phyloP scores from a whole-genome alignment of 495 filamentous ascomycete species.

The Podospora tetraspora region DNA sequence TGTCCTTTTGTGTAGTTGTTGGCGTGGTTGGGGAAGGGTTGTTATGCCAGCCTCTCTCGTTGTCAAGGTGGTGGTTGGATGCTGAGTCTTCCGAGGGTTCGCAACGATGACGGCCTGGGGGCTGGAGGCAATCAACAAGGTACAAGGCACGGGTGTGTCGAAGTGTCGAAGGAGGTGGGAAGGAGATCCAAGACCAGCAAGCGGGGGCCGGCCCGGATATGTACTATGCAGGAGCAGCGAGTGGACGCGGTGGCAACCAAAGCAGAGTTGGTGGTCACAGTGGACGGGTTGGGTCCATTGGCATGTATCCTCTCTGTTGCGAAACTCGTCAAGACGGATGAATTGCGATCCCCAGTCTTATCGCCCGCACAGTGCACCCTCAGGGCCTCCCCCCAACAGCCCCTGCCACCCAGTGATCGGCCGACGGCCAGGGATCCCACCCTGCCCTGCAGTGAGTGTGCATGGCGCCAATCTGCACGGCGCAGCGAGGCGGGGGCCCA shows the following conservation, averaged over 20 bases:
- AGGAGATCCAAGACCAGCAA: background rate
- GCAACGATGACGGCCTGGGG: background rate
- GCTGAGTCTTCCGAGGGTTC: slow-evolving; percentile 9
- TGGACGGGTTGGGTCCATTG: background rate
- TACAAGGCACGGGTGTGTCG: background rate
- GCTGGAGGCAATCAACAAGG: background rate
- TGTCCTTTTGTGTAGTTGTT: background rate
- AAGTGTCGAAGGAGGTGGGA: background rate
- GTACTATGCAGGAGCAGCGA: slow-evolving; percentile 8
- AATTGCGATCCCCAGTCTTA: slow-evolving; percentile 26
- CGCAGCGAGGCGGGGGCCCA: slow-evolving; percentile 14
- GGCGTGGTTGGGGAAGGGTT: background rate
- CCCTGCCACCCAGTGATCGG: slow-evolving; percentile 14
- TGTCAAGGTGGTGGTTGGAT: background rate
- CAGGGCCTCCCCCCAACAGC: slow-evolving; percentile 13
- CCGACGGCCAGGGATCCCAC: slow-evolving; percentile 13
- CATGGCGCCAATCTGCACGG: slow-evolving; percentile 21
- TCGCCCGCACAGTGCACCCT: slow-evolving; percentile 18
- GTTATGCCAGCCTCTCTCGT: background rate
- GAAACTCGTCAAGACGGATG: slow-evolving; percentile 32
- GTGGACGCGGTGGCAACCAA: slow-evolving; percentile 20
- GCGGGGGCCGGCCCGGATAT: slow-evolving; percentile 18
- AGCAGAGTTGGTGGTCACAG: slow-evolving; percentile 6
- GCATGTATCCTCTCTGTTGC: slow-evolving; percentile 19
- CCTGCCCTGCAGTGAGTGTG: slow-evolving; percentile 15